These are phyloP conservation scores for Suillus tomentosus DNA, from an alignment of 768 basidiomycete genomes.

Conservation along the genomic window DNA sequence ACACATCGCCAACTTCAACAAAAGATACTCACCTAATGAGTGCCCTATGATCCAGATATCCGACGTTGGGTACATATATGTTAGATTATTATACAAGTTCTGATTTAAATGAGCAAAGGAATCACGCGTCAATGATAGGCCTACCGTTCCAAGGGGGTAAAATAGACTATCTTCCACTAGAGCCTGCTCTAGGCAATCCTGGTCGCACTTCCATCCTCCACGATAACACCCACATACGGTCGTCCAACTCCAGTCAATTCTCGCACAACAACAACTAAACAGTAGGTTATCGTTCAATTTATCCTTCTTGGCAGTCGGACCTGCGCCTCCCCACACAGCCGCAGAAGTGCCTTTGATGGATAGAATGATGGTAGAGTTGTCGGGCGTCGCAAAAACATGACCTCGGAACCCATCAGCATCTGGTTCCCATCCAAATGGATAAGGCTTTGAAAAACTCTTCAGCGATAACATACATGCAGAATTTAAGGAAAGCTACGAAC, in stretches of 20 bases:
- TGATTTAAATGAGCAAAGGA: not conserved
- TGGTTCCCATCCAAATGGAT: constrained; percentile 92
- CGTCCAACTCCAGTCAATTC: constrained; percentile 91
- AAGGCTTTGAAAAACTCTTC: constrained; percentile 21
- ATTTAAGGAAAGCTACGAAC: constrained; percentile 34
- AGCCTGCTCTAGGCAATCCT: constrained; percentile 74
- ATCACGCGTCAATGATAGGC: constrained; percentile 29
- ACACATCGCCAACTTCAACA: not conserved
- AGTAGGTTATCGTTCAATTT: constrained; percentile 92
- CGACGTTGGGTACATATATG: constrained; percentile 88
- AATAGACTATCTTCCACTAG: constrained; percentile 82
- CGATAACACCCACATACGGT: constrained; percentile 90
- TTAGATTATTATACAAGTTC: constrained; percentile 94
- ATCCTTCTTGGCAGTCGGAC: constrained; percentile 88
- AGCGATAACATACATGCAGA: not conserved
- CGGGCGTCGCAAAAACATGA: constrained; percentile 82
- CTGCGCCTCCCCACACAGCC: constrained; percentile 67
- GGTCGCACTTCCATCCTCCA: constrained; percentile 79
- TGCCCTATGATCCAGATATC: constrained; percentile 89
- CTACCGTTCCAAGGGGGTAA: constrained; percentile 85
- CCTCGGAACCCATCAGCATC: constrained; percentile 88
- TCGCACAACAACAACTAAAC: constrained; percentile 94
- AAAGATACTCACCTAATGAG: constrained; percentile 56
- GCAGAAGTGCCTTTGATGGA: constrained; percentile 96
- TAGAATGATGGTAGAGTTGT: constrained; percentile 83